phyloP scores from a whole-genome alignment of 441 rosid genomes.

The California macrophylla region DNA sequence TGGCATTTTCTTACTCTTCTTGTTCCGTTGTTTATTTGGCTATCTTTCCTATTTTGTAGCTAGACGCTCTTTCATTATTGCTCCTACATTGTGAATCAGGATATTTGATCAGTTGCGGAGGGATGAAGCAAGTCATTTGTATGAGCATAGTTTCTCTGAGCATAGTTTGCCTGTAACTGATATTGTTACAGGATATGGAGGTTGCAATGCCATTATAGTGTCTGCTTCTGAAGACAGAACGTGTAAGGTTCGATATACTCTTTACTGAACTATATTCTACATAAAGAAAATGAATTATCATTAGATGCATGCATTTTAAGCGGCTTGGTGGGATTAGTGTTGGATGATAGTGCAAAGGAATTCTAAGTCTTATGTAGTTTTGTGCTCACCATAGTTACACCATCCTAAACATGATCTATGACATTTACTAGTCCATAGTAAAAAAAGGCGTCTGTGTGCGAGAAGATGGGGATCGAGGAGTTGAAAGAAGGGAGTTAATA shows the following conservation, averaged over 20 bases:
- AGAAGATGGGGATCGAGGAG: too few relatives aligned
- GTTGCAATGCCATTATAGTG: constrained; percentile 55
- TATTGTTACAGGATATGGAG: constrained; percentile 58
- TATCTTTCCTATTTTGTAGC: neutral
- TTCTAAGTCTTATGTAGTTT: too few relatives aligned
- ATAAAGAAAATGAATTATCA: neutral
- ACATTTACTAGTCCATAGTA: too few relatives aligned
- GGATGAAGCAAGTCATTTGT: constrained; percentile 45
- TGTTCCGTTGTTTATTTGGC: neutral
- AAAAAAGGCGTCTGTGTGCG: too few relatives aligned
- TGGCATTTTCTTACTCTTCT: constrained; percentile 2
- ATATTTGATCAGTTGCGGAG: constrained; percentile 52
- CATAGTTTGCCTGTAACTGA: constrained; percentile 62
- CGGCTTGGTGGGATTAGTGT: neutral
- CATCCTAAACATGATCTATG: too few relatives aligned
- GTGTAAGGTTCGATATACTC: constrained; percentile 53
- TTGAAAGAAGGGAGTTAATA: too few relatives aligned
- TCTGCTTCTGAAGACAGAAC: constrained; percentile 79
- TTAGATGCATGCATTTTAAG: neutral
- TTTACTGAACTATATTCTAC: neutral
- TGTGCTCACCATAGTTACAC: too few relatives aligned
- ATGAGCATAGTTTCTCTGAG: constrained; percentile 49
- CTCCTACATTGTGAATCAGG: constrained; percentile 32
- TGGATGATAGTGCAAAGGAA: neutral
- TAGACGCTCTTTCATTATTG: neutral